A percentile compares a stretch with the other conserved stretches of the same genome.
Evolutionary conservation across 2,329 filamentous ascomycete genomes (phyloP).

Genomic region (Sporothrix sp.): DNA sequence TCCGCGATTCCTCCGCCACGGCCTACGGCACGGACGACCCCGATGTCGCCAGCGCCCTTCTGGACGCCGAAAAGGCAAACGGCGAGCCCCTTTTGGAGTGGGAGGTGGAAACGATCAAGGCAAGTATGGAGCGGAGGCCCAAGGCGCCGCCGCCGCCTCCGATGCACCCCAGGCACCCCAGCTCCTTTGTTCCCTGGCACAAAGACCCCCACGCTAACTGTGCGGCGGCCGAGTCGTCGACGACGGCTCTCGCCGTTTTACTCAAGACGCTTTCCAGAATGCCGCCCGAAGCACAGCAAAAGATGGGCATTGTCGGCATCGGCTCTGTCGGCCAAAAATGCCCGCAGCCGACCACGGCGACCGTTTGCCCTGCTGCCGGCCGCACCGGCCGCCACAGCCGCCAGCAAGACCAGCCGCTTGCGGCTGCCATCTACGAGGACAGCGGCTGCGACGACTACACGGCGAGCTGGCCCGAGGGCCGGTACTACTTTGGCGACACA

Average conservation of each 20-base stretch:
- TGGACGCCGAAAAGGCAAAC: background rate
- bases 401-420: background rate
- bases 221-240: conserved; percentile 10
- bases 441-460: conserved; percentile 5
- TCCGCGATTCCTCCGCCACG: background rate
- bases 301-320: conserved; percentile 10
- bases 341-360: background rate
- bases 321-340: conserved; percentile 4
- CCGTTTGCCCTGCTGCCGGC: background rate
- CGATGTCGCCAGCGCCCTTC: background rate
- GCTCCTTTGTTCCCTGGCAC: background rate
- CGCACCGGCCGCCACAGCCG: background rate
- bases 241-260: conserved; percentile 11
- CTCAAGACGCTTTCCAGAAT: conserved; percentile 7
- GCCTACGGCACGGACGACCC: background rate
- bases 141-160: background rate
- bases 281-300: background rate
- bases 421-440: background rate
- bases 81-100: conserved; percentile 13
- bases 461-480: conserved; percentile 12
- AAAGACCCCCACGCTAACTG: conserved; percentile 10
- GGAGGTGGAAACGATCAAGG: conserved; percentile 16
- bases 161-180: background rate
- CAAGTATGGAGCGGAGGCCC: conserved; percentile 3
- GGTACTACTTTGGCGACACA: conserved; percentile 14